Evolutionary conservation across 2,329 filamentous ascomycete species (phyloP).

Genomic region (Fusarium sp.): DNA sequence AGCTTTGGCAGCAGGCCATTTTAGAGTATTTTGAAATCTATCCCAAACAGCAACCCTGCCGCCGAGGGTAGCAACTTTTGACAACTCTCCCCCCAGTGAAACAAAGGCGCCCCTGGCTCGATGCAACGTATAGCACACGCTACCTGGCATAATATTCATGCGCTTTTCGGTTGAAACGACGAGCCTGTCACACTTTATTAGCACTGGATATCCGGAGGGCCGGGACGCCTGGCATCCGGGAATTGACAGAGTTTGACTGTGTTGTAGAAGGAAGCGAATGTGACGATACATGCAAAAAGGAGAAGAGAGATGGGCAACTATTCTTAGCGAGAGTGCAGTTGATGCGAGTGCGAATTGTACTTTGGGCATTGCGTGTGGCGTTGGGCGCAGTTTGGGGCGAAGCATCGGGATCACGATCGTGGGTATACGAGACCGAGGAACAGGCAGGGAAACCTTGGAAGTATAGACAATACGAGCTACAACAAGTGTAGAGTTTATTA

Average conservation of each 20-base stretch:
- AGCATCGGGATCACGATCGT: too few species aligned
- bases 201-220: neutral
- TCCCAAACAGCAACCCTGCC: conserved; percentile 21
- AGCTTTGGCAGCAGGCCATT: conserved; percentile 22
- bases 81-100: conserved; percentile 19
- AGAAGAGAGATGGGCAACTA: too few species aligned
- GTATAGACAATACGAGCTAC: too few species aligned
- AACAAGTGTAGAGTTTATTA: too few species aligned
- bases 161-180: neutral
- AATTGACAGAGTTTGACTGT: neutral
- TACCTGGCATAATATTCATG: conserved; percentile 8
- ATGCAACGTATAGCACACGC: conserved; percentile 2
- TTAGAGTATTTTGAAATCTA: conserved; percentile 9
- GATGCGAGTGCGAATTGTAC: too few species aligned
- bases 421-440: too few species aligned
- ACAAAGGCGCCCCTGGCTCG: neutral
- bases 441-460: too few species aligned
- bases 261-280: too few species aligned
- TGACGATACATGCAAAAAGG: too few species aligned
- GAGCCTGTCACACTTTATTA: neutral
- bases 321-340: too few species aligned
- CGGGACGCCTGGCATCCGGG: neutral
- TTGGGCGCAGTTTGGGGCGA: too few species aligned
- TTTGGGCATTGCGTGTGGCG: too few species aligned
- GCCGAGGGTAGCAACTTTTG: conserved; percentile 34